Evolutionary conservation across 1,139 yeast genomes (phyloP), one percentile per base, ranked within the genome.

Genomic region (Candida sanyaensis): DNA sequence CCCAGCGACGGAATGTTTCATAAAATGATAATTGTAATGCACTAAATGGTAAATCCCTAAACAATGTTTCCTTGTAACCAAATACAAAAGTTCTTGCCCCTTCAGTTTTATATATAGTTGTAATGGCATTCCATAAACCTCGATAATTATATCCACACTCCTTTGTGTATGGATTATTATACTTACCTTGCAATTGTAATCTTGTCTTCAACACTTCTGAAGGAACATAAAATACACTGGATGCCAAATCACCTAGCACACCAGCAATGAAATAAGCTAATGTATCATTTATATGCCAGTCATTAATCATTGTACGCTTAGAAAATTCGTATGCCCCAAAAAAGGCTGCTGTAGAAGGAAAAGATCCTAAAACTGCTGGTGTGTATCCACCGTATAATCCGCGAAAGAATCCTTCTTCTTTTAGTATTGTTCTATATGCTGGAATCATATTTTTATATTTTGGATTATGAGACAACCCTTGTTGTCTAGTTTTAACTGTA

Each of bases 21-120:
- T 93, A 93, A 59, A 93, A 93, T 47, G 98, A 96, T 72, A 93
- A 88, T 62, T 93, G 99, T 45, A 93, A 75, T 0, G 98, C 98
- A 56, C 96, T 88, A 64, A 93, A 93, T 6, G 99, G 99, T 56
- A 93, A 71, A 61, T 93, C 99, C 55, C 99, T 79, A 37, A 88
- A 81, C 53, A 93, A 71, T 0, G 99, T 93, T 34, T 97, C 99
- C 63, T 88, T 91, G 68, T 92, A 93, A 0, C 99, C 99, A 65
- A 82, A 89, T 46, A 88, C 88, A 55, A 93, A 75, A 0, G 98
- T 86, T 9, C 78, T 70, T 41, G 77, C 65, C 4, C 98, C 98
- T 66, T 93, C 99, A 0, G 69, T 70, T 45, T 71, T 71, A 2
- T 80, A 66, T 7, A 93, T 86, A 1, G 89, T 83, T 21, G 60